Evolutionary conservation across 202 grass and related monocot species (phyloP), one percentile per base, ranked within the genome.

Genomic region (Panicum virgatum): DNA sequence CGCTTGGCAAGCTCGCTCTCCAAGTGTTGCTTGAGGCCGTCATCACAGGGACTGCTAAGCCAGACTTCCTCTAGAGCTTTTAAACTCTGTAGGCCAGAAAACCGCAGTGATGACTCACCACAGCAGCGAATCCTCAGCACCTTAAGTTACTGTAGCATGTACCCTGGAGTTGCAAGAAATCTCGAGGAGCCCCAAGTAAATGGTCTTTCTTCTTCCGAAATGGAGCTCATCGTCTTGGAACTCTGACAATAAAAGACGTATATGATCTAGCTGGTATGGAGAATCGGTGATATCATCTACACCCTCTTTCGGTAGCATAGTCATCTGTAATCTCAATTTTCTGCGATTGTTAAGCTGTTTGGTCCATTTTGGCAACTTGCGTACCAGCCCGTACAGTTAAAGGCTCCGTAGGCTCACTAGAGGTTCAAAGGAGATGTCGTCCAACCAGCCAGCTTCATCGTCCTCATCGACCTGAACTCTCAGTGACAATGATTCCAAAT

Each of bases 241-340:
- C 11, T 26, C 23, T 26, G 23, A 3, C 56, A 59, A 19, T 1
- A 11, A 9, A 59, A 59, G 56, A 5, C 56, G 56, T 13, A 59
- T 3, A 26, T 0, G 12, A 0, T 3, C 0, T 13, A 59, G 56
- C 0, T 58, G n/a, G n/a, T n/a, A n/a, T n/a, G n/a, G n/a, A n/a
- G n/a, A n/a, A n/a, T n/a, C n/a, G n/a, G n/a, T n/a, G n/a, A n/a
- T n/a, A n/a, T 59, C 56, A 59, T 59, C 56, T 26, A 59, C 0
- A 10, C 9, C 10, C 23, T 59, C 9, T 12, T 26, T 23, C 1
- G 56, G 9, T 11, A 59, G 13, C 3, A 1, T 59, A 1, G 1
- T 59, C 23, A 59, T 59, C 56, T 59, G 56, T 0, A 59, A 12
- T 13, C 3, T 11, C 23, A 59, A 26, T 59, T 59, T 59, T 5